Conservation (phyloP, 108 stramenopile species). For the Pseudonitzschia delicatissima region DNA sequence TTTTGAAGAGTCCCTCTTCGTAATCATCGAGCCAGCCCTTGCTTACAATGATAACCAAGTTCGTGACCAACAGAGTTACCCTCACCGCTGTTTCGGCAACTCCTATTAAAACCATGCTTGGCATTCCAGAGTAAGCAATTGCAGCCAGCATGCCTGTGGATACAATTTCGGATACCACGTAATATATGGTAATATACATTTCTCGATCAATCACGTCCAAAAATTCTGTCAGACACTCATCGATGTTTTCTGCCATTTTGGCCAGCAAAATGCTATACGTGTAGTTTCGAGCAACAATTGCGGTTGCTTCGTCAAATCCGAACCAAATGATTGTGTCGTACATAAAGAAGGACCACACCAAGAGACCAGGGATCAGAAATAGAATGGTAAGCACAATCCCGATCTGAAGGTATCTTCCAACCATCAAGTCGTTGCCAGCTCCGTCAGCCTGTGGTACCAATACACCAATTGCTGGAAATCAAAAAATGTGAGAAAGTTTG, state of each 20-base stretch:
- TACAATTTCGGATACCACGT: not conserved
- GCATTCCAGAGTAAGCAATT: slow-evolving; percentile 16
- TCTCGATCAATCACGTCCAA: slow-evolving; percentile 54
- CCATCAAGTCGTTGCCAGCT: slow-evolving; percentile 47
- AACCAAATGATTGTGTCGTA: slow-evolving; percentile 43
- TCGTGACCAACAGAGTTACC: slow-evolving; percentile 17
- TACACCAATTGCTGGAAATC: slow-evolving; percentile 24
- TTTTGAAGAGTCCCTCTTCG: slow-evolving; percentile 36
- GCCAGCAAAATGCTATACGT: slow-evolving; percentile 10
- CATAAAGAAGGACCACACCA: slow-evolving; percentile 39
- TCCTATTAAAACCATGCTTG: slow-evolving; percentile 23
- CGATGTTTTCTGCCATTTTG: slow-evolving; percentile 21
- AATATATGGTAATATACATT: slow-evolving; percentile 33
- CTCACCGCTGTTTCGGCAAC: slow-evolving; percentile 18
- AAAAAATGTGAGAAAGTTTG: not conserved
- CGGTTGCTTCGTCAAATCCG: slow-evolving; percentile 47
- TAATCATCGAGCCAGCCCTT: slow-evolving; percentile 50
- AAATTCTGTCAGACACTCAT: slow-evolving; percentile 34
- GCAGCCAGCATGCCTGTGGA: slow-evolving; percentile 3
- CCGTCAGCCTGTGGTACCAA: slow-evolving; percentile 61
- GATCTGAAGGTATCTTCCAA: slow-evolving; percentile 63
- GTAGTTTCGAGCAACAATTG: slow-evolving; percentile 40
- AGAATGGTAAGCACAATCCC: slow-evolving; percentile 38
- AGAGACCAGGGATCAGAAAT: slow-evolving; percentile 24
- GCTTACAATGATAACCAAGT: slow-evolving; percentile 26